Evolutionary conservation across 345 rosid species (phyloP), one percentile per base, ranked within the genome.

Genomic region (Stellera chamaejasme): DNA sequence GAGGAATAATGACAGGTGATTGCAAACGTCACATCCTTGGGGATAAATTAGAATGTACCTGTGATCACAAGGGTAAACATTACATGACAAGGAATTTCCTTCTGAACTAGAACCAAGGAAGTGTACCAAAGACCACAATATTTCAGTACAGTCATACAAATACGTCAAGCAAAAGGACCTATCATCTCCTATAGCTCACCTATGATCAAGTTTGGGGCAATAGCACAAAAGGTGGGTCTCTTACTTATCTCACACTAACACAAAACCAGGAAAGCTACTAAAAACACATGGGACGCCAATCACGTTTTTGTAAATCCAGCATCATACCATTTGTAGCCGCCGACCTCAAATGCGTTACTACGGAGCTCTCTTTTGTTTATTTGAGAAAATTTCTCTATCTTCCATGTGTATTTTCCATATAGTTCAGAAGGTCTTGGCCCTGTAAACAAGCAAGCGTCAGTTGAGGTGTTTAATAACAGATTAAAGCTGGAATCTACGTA

Each of bases 31-130:
- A 72, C 96, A 82, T 27, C 90, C 96, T 63, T 82, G 91, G 47
- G 98, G 98, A 67, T 92, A 86, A 36, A 88, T 86, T 71, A 86
- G 66, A 46, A 92, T 86, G 72, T 84, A 88, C 98, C 97, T 92
- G 74, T 66, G 74, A 53, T 32, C 59, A 65, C 28, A 52, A 62
- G 39, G 39, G 39, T 32, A 8, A 32, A 5, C 39, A 32, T 32
- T 32, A 32, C 9, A 32, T 3, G 39, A 32, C 7, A 32, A 19
- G 23, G 23, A 8, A 32, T 5, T 32, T 32, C 39, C 39, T 32
- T 32, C 7, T 8, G 9, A 32, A 2, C 5, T 4, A 5, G 9
- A 32, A 5, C 39, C 39, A 32, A 3, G 9, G 39, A 32, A 32
- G 7, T 32, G 7, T 5, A 32, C 9, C 39, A 32, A 5, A 8